These are phyloP conservation scores for Loxodes magnus DNA, from an alignment of 73 alveolate species.

Conservation along the genomic window DNA sequence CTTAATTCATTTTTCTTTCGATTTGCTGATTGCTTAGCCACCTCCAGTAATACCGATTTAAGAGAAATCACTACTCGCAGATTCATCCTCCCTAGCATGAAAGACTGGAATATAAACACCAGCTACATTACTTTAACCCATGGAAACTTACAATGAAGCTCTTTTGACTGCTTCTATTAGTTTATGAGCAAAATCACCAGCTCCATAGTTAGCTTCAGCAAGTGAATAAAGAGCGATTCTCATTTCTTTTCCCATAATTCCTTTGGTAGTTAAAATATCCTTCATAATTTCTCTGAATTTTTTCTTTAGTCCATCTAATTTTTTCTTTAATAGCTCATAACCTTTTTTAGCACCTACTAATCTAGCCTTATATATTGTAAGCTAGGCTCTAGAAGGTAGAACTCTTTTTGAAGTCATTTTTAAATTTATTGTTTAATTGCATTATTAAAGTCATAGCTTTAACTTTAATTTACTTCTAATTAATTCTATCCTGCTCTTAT, in stretches of 20 bases:
- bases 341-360: constrained; percentile 90
- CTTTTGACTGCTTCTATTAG: constrained; percentile 64
- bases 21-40: constrained; percentile 69
- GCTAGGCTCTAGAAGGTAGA: constrained; percentile 35
- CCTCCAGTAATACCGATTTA: constrained; percentile 81
- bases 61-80: constrained; percentile 40
- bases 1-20: constrained; percentile 64
- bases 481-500: too few relatives aligned
- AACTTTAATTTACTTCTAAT: too few relatives aligned
- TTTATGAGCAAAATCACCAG: constrained; percentile 71
- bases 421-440: too few relatives aligned
- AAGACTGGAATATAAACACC: constrained; percentile 46
- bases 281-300: constrained; percentile 73
- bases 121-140: constrained; percentile 59
- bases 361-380: constrained; percentile 47
- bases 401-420: too few relatives aligned
- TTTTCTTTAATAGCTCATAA: constrained; percentile 86
- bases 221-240: constrained; percentile 53
- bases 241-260: constrained; percentile 67
- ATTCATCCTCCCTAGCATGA: constrained; percentile 19
- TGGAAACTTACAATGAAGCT: constrained; percentile 47
- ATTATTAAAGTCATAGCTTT: too few relatives aligned
- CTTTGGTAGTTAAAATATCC: constrained; percentile 48
- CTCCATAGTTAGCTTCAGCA: constrained; percentile 86
- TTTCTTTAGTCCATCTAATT: constrained; percentile 91